A percentile compares a stretch with the other conserved stretches of the same genome.
These are phyloP conservation scores for Trichoderma orchidacearum DNA, from an alignment of 495 filamentous ascomycete species.

Conservation along the genomic window DNA sequence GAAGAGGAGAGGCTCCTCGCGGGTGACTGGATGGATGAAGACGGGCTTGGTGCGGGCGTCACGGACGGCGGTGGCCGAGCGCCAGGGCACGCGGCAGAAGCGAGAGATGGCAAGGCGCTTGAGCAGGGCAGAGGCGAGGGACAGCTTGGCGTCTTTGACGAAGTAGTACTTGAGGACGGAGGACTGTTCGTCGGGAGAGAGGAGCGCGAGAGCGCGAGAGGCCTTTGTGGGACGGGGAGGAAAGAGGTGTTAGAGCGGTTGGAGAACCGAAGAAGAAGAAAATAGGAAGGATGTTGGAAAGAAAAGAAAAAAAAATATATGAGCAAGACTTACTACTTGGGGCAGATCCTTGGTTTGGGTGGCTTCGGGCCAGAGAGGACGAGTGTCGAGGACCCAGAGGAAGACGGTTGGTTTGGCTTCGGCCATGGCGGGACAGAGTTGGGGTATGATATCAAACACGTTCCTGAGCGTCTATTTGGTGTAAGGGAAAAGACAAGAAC, in stretches of 20 bases:
- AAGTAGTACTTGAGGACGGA: conserved; percentile 43
- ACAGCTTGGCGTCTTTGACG: conserved; percentile 51
- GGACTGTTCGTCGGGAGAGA: conserved; percentile 35
- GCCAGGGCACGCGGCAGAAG: conserved; percentile 52
- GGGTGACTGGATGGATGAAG: conserved; percentile 17
- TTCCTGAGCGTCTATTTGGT: not conserved
- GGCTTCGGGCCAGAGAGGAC: conserved; percentile 26
- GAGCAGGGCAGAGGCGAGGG: conserved; percentile 60
- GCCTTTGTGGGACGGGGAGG: conserved; percentile 20
- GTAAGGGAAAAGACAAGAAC: not conserved
- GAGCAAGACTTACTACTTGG: conserved; percentile 17
- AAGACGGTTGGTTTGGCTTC: conserved; percentile 6
- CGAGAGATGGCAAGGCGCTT: conserved; percentile 63
- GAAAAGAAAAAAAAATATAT: not conserved
- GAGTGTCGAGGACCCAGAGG: conserved; percentile 32
- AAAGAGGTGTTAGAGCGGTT: not conserved
- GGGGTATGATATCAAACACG: conserved; percentile 3
- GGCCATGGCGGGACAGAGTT: no score
- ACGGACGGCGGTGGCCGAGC: conserved; percentile 42
- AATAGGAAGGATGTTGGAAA: not conserved
- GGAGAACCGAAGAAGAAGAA: no score
- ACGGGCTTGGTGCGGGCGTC: conserved; percentile 51
- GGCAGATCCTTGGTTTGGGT: conserved; percentile 23
- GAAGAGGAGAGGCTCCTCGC: conserved; percentile 46
- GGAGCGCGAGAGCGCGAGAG: conserved; percentile 39